A percentile compares a stretch with the other conserved stretches of the same genome.
Conservation (phyloP, 1,284 basidiomycete species). For the Mrakiaceae sp. region DNA sequence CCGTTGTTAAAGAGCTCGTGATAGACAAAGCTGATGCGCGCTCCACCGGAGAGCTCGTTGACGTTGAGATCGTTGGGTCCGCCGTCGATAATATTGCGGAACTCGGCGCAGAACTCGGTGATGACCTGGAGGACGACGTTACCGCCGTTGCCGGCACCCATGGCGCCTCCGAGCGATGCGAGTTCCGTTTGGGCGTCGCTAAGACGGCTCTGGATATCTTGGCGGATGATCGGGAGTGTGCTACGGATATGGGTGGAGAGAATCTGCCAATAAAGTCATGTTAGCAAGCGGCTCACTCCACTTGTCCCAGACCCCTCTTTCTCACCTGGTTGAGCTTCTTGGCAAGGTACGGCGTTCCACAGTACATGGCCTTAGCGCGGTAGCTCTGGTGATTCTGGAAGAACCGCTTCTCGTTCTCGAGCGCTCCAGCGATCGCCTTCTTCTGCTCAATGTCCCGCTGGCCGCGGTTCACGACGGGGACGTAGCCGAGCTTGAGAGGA, state of each 20-base stretch:
- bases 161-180: slow-evolving; percentile 67
- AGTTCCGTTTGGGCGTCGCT: slow-evolving; percentile 80
- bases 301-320: no score
- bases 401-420: slow-evolving; percentile 82
- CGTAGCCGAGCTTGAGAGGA: slow-evolving; percentile 87
- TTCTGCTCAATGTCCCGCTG: slow-evolving; percentile 88
- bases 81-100: slow-evolving; percentile 91
- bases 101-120: slow-evolving; percentile 93
- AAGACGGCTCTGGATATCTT: slow-evolving; percentile 74
- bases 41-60: slow-evolving; percentile 93
- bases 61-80: slow-evolving; percentile 88
- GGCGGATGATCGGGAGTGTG: slow-evolving; percentile 94
- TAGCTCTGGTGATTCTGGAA: slow-evolving; percentile 91
- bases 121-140: slow-evolving; percentile 90
- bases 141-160: slow-evolving; percentile 67
- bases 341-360: slow-evolving; percentile 94
- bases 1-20: slow-evolving; percentile 97
- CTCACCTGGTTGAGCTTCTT: slow-evolving; percentile 87
- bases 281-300: slow-evolving; percentile 5
- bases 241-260: slow-evolving; percentile 59
- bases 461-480: slow-evolving; percentile 93
- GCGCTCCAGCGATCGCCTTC: slow-evolving; percentile 69
- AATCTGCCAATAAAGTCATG: slow-evolving; percentile 46
- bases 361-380: slow-evolving; percentile 86
- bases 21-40: slow-evolving; percentile 95